Evolutionary conservation across 2,329 filamentous ascomycete genomes (phyloP), one percentile per base, ranked within the genome.

Genomic region (Macroventuria anomochaeta): DNA sequence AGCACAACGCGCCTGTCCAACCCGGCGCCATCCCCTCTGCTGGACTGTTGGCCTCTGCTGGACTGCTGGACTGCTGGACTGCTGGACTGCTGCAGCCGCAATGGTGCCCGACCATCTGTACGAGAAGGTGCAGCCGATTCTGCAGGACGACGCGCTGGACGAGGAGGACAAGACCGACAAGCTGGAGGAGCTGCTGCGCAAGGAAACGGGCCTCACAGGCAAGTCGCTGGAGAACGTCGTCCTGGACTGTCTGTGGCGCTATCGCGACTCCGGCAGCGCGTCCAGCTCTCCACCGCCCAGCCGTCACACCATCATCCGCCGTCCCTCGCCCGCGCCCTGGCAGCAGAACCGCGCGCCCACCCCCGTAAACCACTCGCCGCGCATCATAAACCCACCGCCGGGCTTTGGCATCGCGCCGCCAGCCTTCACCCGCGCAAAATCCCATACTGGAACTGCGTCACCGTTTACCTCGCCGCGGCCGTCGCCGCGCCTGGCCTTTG

Each of bases 161-260:
- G 95, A 97, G 60, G 95, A 99, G 77, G 93, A 97, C 71, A 96
- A 95, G 81, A 93, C 90, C 41, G 93, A 97, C 76, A 90, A 85
- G 77, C 82, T 97, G 46, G 93, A 97, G 78, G 89, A 92, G 62
- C 82, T 97, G 46, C 81, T 97, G 67, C 88, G 87, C 76, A 88
- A 87, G 64, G 87, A 93, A 77, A 92, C 91, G 7, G 83, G 81
- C 25, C 80, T 97, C 63, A 84, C 83, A 15, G 93, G 92, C 54
- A 80, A 87, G 61, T 84, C 88, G 18, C 83, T 97, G 48, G 95
- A 97, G 71, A 95, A 97, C 79, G 89, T 89, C 32, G 88, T 97
- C 50, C 81, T 99, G 56, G 92, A 96, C 73, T 89, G 91, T 38
- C 81, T 97, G 62, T 97, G 93, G 93, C 85, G 90, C 70, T 89